Conservation (phyloP, 164 flowering plant genomes). For the Liriodendron chinense region DNA sequence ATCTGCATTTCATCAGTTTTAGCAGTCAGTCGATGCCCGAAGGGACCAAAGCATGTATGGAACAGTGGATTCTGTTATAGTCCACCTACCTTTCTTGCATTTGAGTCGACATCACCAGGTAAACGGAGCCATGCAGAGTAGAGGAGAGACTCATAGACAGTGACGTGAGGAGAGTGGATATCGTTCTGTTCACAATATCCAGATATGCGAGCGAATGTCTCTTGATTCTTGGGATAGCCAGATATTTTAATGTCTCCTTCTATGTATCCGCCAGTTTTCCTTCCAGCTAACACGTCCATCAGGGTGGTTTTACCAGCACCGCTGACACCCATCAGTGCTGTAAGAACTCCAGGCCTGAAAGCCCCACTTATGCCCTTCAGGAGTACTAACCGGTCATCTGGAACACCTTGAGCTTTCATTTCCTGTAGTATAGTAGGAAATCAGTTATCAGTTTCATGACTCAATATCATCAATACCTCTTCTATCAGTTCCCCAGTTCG, state of each 20-base stretch:
- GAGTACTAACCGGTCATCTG: constrained; percentile 32
- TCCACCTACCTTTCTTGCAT: constrained; percentile 32
- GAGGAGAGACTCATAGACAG: constrained; percentile 43
- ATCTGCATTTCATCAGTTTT: constrained; percentile 23
- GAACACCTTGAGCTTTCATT: constrained; percentile 47
- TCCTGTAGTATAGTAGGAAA: constrained; percentile 30
- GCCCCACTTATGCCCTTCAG: constrained; percentile 44
- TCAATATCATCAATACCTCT: too few relatives aligned
- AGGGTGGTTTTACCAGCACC: constrained; percentile 57
- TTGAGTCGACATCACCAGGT: constrained; percentile 31
- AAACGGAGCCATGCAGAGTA: constrained; percentile 61
- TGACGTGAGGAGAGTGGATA: constrained; percentile 52
- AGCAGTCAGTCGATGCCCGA: not conserved
- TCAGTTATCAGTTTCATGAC: too few relatives aligned
- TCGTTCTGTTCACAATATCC: constrained; percentile 57
- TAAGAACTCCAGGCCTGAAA: constrained; percentile 53
- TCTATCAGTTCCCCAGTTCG: too few relatives aligned
- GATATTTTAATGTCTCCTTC: constrained; percentile 40
- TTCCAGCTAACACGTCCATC: constrained; percentile 49
- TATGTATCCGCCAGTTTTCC: constrained; percentile 47
- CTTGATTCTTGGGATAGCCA: constrained; percentile 47
- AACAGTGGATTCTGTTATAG: not conserved
- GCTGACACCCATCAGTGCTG: constrained; percentile 57
- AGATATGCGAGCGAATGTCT: constrained; percentile 47
- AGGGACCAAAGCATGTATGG: not conserved